Conservation (phyloP, 129 eudicot genomes). For the Apium graveolens region DNA sequence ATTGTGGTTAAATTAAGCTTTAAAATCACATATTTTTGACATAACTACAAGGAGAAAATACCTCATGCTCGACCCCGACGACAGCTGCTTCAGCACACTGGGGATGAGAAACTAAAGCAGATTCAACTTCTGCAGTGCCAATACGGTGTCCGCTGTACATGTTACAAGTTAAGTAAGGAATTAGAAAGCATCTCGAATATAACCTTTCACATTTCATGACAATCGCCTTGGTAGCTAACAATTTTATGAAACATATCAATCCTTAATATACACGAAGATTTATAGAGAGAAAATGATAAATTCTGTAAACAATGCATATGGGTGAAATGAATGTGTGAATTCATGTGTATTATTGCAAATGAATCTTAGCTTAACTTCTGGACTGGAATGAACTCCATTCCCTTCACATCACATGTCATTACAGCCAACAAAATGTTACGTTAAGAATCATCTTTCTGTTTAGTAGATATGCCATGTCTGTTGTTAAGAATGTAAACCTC, state of each 20-base stretch:
- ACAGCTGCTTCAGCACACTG: conserved; percentile 99
- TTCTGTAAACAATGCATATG: not conserved
- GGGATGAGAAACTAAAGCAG: conserved; percentile 97
- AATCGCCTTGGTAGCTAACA: not conserved
- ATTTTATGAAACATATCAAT: not conserved
- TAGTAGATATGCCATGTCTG: not conserved
- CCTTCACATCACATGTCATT: not conserved
- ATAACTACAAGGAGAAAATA: conserved; percentile 17
- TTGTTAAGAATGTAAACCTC: not conserved
- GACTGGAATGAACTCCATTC: not conserved
- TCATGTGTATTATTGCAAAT: not conserved
- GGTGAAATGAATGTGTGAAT: not conserved
- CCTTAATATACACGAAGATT: not conserved
- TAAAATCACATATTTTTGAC: not conserved
- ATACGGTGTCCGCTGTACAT: conserved; percentile 89
- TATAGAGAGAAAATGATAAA: not conserved
- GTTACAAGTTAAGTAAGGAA: conserved; percentile 5
- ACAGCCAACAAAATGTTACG: not conserved
- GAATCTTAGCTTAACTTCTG: not conserved
- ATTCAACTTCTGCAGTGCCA: conserved; percentile 99
- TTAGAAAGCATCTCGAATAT: not conserved
- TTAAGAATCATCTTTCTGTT: not conserved
- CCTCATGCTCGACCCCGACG: conserved; percentile 98
- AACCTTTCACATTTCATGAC: not conserved
- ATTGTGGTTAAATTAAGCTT: not conserved